phyloP scores from a whole-genome alignment of 306 rosid species.

The Parietaria judaica region DNA sequence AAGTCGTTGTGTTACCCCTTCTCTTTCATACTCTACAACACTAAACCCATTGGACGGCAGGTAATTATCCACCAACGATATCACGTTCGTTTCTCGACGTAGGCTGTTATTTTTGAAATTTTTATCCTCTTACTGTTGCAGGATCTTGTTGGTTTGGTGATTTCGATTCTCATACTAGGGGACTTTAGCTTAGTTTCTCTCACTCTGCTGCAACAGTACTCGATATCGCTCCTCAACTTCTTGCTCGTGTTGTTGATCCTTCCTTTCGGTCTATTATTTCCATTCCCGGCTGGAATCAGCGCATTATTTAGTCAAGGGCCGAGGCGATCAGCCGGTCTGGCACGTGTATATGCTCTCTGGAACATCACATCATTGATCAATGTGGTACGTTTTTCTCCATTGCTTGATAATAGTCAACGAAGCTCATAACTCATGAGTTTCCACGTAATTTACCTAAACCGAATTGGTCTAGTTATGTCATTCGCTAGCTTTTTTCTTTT shows the following conservation, averaged over 20 bases:
- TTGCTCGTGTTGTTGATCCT: conserved; percentile 66
- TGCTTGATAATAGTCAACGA: background rate
- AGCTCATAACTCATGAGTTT: background rate
- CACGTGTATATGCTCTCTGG: conserved; percentile 92
- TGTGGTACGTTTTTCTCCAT: conserved; percentile 59
- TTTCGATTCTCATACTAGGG: conserved; percentile 70
- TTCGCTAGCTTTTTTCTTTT: background rate
- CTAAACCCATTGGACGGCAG: conserved; percentile 91
- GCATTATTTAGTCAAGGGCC: conserved; percentile 98
- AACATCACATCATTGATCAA: conserved; percentile 87
- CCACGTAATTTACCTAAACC: background rate
- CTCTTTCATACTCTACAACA: conserved; percentile 54
- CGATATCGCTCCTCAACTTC: conserved; percentile 57
- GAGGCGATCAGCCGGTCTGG: conserved; percentile 74
- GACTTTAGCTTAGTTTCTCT: conserved; percentile 86
- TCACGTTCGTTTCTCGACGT: conserved; percentile 3
- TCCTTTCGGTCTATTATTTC: conserved; percentile 72
- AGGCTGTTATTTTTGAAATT: conserved; percentile 13
- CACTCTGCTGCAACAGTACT: conserved; percentile 76
- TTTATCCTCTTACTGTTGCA: conserved; percentile 22
- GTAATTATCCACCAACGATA: conserved; percentile 27
- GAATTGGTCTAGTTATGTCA: too few relatives aligned
- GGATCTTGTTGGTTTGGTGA: conserved; percentile 92
- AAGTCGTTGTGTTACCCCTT: conserved; percentile 46
- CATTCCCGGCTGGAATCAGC: conserved; percentile 91